Evolutionary conservation across 306 rosid genomes (phyloP), one percentile per base, ranked within the genome.

Genomic region (Cyclanthera cordifolia): DNA sequence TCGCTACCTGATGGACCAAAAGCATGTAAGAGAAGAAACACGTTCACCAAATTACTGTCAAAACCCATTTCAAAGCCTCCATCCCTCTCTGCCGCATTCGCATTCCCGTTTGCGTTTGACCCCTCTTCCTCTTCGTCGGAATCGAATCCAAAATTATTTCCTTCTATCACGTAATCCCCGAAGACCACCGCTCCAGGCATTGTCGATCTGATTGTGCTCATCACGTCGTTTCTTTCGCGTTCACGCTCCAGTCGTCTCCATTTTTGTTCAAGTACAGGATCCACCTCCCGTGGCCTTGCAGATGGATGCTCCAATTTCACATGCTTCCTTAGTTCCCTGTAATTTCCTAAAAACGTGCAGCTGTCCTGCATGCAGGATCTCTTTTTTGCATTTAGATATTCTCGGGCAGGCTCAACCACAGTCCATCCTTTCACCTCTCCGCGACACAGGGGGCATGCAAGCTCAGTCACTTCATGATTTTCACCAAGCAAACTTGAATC

Each of bases 341-440:
- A 94, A 73, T 68, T 88, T 64, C 99, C 99, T 0, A 85, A 74
- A 78, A 79, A 94, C 4, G 88, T 75, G 87, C 99, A 94, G 65
- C 76, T 50, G 21, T 90, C 99, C 73, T 94, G 99, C 91, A 90
- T 85, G 80, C 99, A 94, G 81, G 83, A 83, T 76, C 99, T 82
- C 82, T 69, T 79, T 80, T 94, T 94, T 15, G 83, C 86, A 78
- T 94, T 90, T n/a, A 94, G 86, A 77, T 59, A 86, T 48, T 85
- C 95, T 56, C 99, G 82, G 34, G 90, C 97, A 54, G 92, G 90
- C 72, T 94, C 95, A 72, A 94, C 95, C 67, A 94, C 96, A 13
- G 99, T 94, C 97, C 99, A 94, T 67, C 99, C 99, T 71, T 94
- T 94, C 79, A 94, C 99, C 80, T 86, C 86, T 67, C 88, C 98